Evolutionary conservation across 2,329 filamentous ascomycete species (phyloP).

Genomic region (Alternaria burnsii): DNA sequence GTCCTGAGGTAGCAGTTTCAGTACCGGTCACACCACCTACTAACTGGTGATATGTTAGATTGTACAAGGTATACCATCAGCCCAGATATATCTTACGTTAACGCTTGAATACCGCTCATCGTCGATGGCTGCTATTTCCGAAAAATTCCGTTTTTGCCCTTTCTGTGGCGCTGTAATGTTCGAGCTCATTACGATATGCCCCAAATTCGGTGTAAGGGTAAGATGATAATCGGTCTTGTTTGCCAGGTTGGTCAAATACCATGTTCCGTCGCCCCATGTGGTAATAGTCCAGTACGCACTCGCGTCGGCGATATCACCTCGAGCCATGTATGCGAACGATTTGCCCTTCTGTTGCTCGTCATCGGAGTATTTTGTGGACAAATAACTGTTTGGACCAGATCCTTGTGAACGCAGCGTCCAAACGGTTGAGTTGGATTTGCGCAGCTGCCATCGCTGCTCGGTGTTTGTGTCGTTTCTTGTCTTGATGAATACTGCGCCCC

Average conservation of each 20-base stretch:
- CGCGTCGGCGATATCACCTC: constrained; percentile 26
- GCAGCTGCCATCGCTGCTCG: constrained; percentile 31
- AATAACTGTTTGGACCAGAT: constrained; percentile 19
- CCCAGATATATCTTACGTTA: constrained; percentile 13
- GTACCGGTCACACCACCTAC: constrained; percentile 7
- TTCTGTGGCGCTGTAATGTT: constrained; percentile 21
- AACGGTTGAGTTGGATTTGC: constrained; percentile 19
- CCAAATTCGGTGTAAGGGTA: constrained; percentile 3
- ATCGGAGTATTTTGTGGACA: constrained; percentile 24
- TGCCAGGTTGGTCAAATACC: constrained; percentile 27
- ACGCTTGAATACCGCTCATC: constrained; percentile 26
- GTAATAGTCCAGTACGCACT: constrained; percentile 33
- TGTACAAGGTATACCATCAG: neutral
- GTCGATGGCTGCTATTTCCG: neutral
- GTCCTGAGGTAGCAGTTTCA: neutral
- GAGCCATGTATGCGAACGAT: constrained; percentile 24
- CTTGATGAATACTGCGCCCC: constrained; percentile 25
- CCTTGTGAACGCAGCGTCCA: constrained; percentile 28
- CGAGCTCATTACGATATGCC: constrained; percentile 15
- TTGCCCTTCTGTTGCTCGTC: constrained; percentile 20
- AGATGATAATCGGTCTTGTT: constrained; percentile 31
- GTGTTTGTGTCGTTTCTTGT: constrained; percentile 6
- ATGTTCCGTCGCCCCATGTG: constrained; percentile 33
- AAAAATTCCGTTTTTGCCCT: neutral
- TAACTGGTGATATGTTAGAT: constrained; percentile 14